These are phyloP conservation scores for Scheffersomyces parashehatae DNA, from an alignment of 1,139 yeast genomes.

Conservation along the genomic window DNA sequence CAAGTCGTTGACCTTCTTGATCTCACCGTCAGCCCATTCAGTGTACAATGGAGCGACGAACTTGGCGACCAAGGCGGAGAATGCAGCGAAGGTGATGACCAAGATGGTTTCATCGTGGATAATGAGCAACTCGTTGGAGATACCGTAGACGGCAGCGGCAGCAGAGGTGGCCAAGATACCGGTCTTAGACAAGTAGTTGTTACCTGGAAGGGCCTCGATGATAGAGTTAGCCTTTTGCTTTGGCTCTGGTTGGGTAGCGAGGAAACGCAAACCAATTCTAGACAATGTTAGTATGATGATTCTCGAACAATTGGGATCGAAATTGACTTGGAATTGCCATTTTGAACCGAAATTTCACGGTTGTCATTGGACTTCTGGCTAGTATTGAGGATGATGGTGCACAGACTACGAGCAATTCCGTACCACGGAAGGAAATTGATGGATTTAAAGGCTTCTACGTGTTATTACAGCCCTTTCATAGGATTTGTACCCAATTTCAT, in stretches of 20 bases:
- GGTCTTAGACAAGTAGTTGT: conserved; percentile 83
- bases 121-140: conserved; percentile 89
- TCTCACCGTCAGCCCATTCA: conserved; percentile 92
- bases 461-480: no score
- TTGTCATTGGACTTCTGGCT: no score
- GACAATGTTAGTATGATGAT: conserved; percentile 20
- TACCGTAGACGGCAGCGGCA: conserved; percentile 92
- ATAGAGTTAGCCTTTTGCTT: conserved; percentile 88
- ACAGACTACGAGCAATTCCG: no score
- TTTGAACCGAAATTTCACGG: no score
- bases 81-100: conserved; percentile 76
- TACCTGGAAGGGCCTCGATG: conserved; percentile 92
- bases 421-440: no score
- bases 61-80: conserved; percentile 76
- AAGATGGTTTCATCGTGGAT: conserved; percentile 93
- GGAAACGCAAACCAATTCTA: conserved; percentile 63
- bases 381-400: no score
- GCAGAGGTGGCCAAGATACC: conserved; percentile 93
- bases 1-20: conserved; percentile 76
- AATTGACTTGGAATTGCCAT: no score
- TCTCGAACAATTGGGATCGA: neutral
- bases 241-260: conserved; percentile 76
- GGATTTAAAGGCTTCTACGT: no score
- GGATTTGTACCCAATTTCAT: no score
- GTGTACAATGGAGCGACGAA: conserved; percentile 92